Evolutionary conservation across 148 eudicot species (phyloP), one percentile per base, ranked within the genome.

Genomic region (Diospyros kaki): DNA sequence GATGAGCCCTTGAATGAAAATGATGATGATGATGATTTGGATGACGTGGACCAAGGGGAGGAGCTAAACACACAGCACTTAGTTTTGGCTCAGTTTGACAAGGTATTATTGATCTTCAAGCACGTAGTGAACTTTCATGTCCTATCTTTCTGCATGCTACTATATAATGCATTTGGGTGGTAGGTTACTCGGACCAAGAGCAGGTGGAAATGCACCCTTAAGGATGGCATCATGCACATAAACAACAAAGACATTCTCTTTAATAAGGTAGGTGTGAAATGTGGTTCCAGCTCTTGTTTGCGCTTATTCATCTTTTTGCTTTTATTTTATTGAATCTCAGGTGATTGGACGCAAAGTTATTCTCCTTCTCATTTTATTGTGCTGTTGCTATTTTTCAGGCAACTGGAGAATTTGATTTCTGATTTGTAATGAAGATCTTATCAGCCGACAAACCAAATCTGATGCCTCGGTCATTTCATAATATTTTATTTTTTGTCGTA

Each of bases 161-260:
- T 45, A 28, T 7, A 15, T 61, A 48, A 9, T 51, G 18, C 17
- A 1, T 72, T 65, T 78, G 72, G 69, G 62, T 76, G 67, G 56
- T 75, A 95, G 97, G 99, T 93, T 69, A 86, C 96, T 2, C 89
- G 97, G 61, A 89, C 91, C 79, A 95, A 95, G 88, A 91, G 97
- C 91, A 84, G 80, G 74, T 95, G 99, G 97, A 95, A 91, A 73
- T 95, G 99, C 86, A 89, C 91, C 38, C 84, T 95, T 55, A 95
- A 95, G 82, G 97, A 91, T 80, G 99, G 99, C 80, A 88, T 93
- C 73, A 93, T 95, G 99, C 99, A 86, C 84, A 92, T 90, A 86
- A 91, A 92, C 88, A 87, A 93, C 77, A 91, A 88, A 80, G 97
- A 92, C 79, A 88, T 89, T 78, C 86, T 89, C 76, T 95, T 93